A percentile compares a stretch with the other conserved stretches of the same genome.
Evolutionary conservation across 805 yeast species (phyloP).

Genomic region (Groenewaldozyma tartarivorans): DNA sequence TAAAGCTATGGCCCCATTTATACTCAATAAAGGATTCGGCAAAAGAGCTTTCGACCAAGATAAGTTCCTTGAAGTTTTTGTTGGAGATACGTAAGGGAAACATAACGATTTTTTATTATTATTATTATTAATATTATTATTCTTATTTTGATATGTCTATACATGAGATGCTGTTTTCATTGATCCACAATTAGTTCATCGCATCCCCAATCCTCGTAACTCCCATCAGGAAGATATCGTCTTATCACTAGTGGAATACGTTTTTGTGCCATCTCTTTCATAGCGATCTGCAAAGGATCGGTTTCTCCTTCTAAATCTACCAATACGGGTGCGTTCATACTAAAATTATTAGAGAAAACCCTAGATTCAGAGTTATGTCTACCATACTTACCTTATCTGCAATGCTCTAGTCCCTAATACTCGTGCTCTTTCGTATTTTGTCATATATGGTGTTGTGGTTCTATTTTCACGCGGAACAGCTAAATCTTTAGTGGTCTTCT

Average conservation of each 20-base stretch:
- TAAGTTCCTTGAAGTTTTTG: conserved; percentile 39
- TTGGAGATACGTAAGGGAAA: conserved; percentile 9
- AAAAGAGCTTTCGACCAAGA: conserved; percentile 49
- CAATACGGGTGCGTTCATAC: conserved; percentile 96
- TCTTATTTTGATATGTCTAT: not conserved
- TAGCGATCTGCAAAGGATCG: conserved; percentile 94
- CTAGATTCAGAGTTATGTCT: too few relatives aligned
- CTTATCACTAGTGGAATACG: conserved; percentile 93
- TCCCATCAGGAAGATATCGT: conserved; percentile 93
- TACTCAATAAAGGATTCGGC: conserved; percentile 44
- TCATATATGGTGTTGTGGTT: conserved; percentile 97
- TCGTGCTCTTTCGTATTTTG: conserved; percentile 97
- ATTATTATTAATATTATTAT: not conserved
- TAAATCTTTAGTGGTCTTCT: conserved; percentile 65
- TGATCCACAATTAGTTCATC: conserved; percentile 91
- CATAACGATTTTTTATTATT: not conserved
- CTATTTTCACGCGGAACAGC: conserved; percentile 86
- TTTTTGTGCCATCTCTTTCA: conserved; percentile 91
- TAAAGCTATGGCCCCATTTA: conserved; percentile 42
- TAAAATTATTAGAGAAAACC: conserved; percentile 21
- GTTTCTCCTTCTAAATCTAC: conserved; percentile 99
- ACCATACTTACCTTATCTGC: conserved; percentile 43
- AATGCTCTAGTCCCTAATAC: conserved; percentile 95
- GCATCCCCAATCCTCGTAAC: conserved; percentile 98
- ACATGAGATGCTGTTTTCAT: conserved; percentile 21